Evolutionary conservation across 192 early-diverging fungal species (phyloP), one percentile per base, ranked within the genome.

Genomic region (Entomortierella beljakovae): DNA sequence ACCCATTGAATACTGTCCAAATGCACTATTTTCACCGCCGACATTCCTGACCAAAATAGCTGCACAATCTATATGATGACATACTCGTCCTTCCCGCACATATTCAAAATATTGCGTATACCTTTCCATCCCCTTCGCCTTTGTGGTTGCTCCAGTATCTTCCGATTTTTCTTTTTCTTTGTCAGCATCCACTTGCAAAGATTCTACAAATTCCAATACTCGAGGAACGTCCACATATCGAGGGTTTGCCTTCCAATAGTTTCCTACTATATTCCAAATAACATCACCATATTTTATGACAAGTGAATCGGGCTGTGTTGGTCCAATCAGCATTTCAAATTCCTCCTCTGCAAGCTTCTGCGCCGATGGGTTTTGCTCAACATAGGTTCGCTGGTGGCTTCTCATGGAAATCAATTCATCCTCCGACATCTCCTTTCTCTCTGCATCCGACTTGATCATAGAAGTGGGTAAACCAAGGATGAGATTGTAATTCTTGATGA

Each of bases 171-270:
- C 4, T 26, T 33, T 43, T 34, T 70, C 59, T 2, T 22, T 51
- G 13, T 55, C 59, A 13, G 32, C 8, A 34, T 70, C 68, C 18
- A 2, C 2, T 20, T 61, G 68, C 9, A 37, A 40, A 15, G 3
- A 6, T 37, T 61, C 26, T 29, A 54, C 28, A 43, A 70, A 70
- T 51, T 61, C 40, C 58, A 46, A 29, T 20, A 61, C 1, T 0
- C 57, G 68, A 6, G 20, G 13, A 1, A 70, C 52, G 61, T 70
- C 51, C 34, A 70, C 51, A 46, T 70, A 70, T 16, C 59, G 68
- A 6, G 68, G 57, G 11, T 23, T 46, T 7, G 4, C 49, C 52
- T 70, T 70, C 68, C 68, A 70, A 31, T 35, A 70, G 37, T 54
- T 10, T 11, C 4, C 25, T 22, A 52, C 9, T 16, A 61, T 55